phyloP scores from a whole-genome alignment of 108 stramenopile species.

The Skeletonema tropicum region DNA sequence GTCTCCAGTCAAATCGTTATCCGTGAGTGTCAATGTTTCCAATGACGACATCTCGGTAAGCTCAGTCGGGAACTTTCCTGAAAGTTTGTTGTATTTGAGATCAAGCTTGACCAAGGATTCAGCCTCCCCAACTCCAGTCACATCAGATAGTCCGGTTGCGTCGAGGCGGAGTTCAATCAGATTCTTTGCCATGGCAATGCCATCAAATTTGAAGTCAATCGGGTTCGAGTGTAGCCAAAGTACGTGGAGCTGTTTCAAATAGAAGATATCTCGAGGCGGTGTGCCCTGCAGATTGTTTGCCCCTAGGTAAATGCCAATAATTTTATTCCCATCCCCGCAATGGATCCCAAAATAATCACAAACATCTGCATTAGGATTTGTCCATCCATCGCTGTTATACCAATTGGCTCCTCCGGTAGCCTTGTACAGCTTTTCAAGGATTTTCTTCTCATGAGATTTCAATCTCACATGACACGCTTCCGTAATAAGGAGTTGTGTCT shows the following conservation, averaged over 20 bases:
- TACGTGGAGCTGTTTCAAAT: slow-evolving; percentile 61
- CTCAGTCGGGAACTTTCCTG: slow-evolving; percentile 64
- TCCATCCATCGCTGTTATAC: slow-evolving; percentile 71
- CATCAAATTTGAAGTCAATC: slow-evolving; percentile 73
- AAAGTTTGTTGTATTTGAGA: slow-evolving; percentile 79
- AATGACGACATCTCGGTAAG: slow-evolving; percentile 53
- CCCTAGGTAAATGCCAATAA: slow-evolving; percentile 74
- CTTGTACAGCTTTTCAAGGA: slow-evolving; percentile 67
- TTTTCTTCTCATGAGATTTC: slow-evolving; percentile 57
- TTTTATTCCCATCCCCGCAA: slow-evolving; percentile 60
- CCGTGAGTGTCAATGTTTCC: slow-evolving; percentile 55
- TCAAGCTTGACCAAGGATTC: slow-evolving; percentile 66
- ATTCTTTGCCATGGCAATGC: slow-evolving; percentile 71
- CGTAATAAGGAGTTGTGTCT: slow-evolving; percentile 61
- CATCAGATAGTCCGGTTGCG: slow-evolving; percentile 70
- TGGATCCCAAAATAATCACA: slow-evolving; percentile 81
- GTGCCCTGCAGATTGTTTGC: slow-evolving; percentile 77
- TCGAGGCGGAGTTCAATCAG: slow-evolving; percentile 75
- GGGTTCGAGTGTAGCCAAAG: slow-evolving; percentile 88
- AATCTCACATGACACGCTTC: slow-evolving; percentile 60
- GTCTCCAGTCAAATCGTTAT: slow-evolving; percentile 56
- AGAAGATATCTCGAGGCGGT: slow-evolving; percentile 77
- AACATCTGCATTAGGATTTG: slow-evolving; percentile 53
- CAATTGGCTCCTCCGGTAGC: slow-evolving; percentile 61
- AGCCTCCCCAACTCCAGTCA: slow-evolving; percentile 67